phyloP scores from a whole-genome alignment of 2,329 filamentous ascomycete species.

The Mycosphaerella sp. region DNA sequence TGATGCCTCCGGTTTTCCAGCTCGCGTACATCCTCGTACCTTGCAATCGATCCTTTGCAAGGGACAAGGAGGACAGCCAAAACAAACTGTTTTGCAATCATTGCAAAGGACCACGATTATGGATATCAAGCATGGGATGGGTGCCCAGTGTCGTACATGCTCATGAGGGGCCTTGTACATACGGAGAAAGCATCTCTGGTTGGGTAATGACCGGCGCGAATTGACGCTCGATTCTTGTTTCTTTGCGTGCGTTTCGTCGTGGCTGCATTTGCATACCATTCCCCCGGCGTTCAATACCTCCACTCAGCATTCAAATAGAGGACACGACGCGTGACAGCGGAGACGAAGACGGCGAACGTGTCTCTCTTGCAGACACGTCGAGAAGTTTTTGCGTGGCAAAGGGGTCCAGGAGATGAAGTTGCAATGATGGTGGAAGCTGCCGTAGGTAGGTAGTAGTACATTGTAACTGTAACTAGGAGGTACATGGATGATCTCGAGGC shows the following conservation, averaged over 20 bases:
- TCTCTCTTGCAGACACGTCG: not conserved
- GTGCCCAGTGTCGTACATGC: constrained; percentile 5
- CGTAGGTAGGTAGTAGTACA: too few relatives aligned
- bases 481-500: too few relatives aligned
- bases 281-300: constrained; percentile 25
- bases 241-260: not conserved
- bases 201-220: constrained; percentile 10
- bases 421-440: too few relatives aligned
- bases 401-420: not conserved
- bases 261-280: constrained; percentile 17
- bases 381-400: not conserved
- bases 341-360: not conserved
- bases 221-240: constrained; percentile 3
- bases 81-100: not conserved
- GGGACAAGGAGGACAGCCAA: not conserved
- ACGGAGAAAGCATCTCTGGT: constrained; percentile 11
- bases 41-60: not conserved
- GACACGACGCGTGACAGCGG: not conserved
- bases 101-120: not conserved
- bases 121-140: not conserved
- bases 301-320: constrained; percentile 15
- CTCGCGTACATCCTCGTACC: not conserved
- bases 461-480: too few relatives aligned
- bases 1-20: not conserved
- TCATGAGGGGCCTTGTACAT: constrained; percentile 18